phyloP scores from a whole-genome alignment of 2,329 filamentous ascomycete genomes.

The Botrytis sinoallii region DNA sequence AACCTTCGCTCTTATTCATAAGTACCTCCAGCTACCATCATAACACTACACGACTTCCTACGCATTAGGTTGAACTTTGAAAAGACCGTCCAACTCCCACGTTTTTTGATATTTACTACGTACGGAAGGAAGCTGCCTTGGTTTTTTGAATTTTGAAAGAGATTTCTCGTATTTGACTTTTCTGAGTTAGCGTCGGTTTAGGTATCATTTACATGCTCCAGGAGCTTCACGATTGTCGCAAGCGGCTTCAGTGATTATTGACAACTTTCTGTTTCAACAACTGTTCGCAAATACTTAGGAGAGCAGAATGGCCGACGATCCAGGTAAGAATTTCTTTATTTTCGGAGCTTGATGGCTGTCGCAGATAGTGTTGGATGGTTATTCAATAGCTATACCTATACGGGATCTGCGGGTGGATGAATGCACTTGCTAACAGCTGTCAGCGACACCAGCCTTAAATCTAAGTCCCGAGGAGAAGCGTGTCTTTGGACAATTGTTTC shows the following conservation, averaged over 20 bases:
- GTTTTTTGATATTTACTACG: background rate
- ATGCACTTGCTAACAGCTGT: slow-evolving; percentile 25
- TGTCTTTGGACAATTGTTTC: slow-evolving; percentile 88
- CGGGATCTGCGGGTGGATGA: background rate
- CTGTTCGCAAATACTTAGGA: background rate
- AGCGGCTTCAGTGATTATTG: background rate
- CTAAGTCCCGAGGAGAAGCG: slow-evolving; percentile 90
- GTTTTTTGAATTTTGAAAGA: background rate
- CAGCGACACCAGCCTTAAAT: slow-evolving; percentile 70
- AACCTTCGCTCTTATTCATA: background rate
- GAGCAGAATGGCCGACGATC: slow-evolving; percentile 37
- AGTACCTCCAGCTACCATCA: background rate
- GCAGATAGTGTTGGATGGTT: background rate
- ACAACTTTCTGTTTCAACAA: background rate
- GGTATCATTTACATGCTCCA: background rate
- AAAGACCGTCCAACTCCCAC: background rate
- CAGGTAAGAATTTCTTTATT: slow-evolving; percentile 54
- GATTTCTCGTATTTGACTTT: background rate
- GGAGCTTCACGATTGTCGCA: background rate
- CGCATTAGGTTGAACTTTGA: background rate
- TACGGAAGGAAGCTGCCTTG: background rate
- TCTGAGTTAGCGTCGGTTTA: background rate
- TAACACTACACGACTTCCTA: background rate
- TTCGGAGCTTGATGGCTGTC: slow-evolving; percentile 40
- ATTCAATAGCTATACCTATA: background rate